Percentiles rank a stretch among this genome's conserved stretches.
Conservation (phyloP, 768 basidiomycete genomes). For the Coprinopsis sp. region DNA sequence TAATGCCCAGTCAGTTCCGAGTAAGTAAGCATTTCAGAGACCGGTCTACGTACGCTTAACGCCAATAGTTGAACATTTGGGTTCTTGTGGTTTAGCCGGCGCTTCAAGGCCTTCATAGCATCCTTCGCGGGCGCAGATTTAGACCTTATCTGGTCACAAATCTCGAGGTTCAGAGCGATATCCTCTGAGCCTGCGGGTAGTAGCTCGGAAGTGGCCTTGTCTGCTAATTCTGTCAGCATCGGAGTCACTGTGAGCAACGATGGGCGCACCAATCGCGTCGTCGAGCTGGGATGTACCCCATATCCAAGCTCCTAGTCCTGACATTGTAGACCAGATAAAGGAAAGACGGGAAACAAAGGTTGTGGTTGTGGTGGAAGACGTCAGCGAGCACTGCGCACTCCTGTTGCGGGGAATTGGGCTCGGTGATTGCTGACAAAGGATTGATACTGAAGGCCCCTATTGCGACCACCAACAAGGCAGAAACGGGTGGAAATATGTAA, state of each 20-base stretch:
- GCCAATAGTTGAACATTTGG: slow-evolving; percentile 90
- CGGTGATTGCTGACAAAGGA: too few species aligned
- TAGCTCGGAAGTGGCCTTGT: slow-evolving; percentile 92
- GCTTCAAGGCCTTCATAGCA: slow-evolving; percentile 85
- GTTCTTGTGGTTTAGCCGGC: slow-evolving; percentile 88
- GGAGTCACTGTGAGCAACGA: neutral
- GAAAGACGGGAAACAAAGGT: neutral
- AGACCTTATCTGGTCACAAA: slow-evolving; percentile 94
- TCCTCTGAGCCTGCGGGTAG: slow-evolving; percentile 81
- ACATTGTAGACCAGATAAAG: slow-evolving; percentile 34
- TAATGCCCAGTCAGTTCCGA: neutral
- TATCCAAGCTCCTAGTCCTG: slow-evolving; percentile 61
- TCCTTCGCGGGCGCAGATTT: slow-evolving; percentile 82
- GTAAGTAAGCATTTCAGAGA: neutral
- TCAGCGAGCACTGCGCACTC: too few species aligned
- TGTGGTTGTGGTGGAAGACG: neutral
- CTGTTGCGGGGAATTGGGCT: too few species aligned
- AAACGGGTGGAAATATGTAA: too few species aligned
- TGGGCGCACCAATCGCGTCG: slow-evolving; percentile 69
- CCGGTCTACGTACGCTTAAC: slow-evolving; percentile 60
- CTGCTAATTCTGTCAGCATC: slow-evolving; percentile 34
- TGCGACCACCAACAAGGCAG: too few species aligned
- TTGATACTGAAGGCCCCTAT: too few species aligned
- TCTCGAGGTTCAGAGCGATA: slow-evolving; percentile 90
- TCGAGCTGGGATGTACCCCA: slow-evolving; percentile 84